Conservation (phyloP, 345 rosid species). For the Syzygium oleosum region DNA sequence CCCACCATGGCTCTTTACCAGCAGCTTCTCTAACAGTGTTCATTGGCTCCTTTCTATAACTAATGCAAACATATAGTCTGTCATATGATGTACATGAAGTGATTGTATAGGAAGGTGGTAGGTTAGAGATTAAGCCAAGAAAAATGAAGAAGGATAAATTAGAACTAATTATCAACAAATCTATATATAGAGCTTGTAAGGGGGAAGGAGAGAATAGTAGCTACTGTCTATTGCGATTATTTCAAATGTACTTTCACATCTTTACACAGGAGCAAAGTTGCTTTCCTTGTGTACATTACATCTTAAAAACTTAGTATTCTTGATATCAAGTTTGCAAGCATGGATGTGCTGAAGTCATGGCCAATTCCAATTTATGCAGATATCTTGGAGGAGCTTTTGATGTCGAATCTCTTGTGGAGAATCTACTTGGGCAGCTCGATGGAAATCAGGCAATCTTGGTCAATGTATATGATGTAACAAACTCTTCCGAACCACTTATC, state of each 20-base stretch:
- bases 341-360: neutral
- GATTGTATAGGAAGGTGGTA: neutral
- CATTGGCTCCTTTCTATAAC: neutral
- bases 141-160: neutral
- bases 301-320: neutral
- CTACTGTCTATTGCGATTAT: neutral
- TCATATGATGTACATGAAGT: neutral
- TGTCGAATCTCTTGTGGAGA: constrained; percentile 98
- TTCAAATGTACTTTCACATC: neutral
- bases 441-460: constrained; percentile 93
- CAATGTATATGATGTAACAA: constrained; percentile 84
- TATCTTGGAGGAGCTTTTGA: constrained; percentile 99
- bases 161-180: neutral
- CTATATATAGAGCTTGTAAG: neutral
- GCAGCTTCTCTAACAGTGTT: neutral
- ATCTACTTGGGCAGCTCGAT: constrained; percentile 92
- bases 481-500: constrained; percentile 70
- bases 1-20: neutral
- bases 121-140: neutral
- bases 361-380: constrained; percentile 18
- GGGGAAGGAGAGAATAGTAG: neutral
- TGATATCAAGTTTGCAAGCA: neutral
- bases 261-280: neutral
- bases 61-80: neutral
- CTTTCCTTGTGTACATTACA: neutral